Base-by-base conservation (phyloP, 345 rosid genomes). In the Arabidopsis suecica region DNA sequence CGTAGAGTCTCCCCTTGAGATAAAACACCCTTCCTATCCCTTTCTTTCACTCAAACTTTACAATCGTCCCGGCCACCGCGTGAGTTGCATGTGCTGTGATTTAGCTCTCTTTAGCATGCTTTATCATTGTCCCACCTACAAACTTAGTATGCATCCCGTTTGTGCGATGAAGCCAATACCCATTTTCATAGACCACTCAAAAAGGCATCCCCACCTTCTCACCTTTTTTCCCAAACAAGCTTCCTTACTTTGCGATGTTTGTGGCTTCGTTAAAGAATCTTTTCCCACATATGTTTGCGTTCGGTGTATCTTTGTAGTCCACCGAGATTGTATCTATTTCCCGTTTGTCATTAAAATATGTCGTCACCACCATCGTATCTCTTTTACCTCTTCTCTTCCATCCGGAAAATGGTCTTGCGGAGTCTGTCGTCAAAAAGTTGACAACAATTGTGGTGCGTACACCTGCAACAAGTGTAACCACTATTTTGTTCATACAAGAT, bases 401-500 rank as follows among this genome's bases (percentile, higher is more conserved):
- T 9, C 42, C 1, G 44, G 44, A 3, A 33, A 48, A 20, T 45
- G 18, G 37, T 54, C 8, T 11, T 71, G 75, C 1, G 48, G 58
- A 10, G 53, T 78, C 8, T 78, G 81, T 53, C 44, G 54, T 0
- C 0, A 0, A 1, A 18, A 45, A 9, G 55, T 73, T 2, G 14
- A 62, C 40, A 30, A 13, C 2, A 2, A 28, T 5, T 67, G 4
- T 4, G 78, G 82, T 1, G 22, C 66, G 0, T 79, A 79, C 23
- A 25, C 18, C 50, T 79, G 78, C 48, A 6, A 55, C 33, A 6
- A 13, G 14, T 73, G 78, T 16, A 2, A 10, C 37, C 30, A n/a
- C 9, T 79, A 61, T 30, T 40, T 55, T 45, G 66, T 64, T 22
- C 82, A 79, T 68, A 5, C 61, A 47, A n/a, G 6, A 36, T 78